Base-by-base conservation (phyloP, 2,329 filamentous ascomycete genomes). In the Talaromyces sp. region DNA sequence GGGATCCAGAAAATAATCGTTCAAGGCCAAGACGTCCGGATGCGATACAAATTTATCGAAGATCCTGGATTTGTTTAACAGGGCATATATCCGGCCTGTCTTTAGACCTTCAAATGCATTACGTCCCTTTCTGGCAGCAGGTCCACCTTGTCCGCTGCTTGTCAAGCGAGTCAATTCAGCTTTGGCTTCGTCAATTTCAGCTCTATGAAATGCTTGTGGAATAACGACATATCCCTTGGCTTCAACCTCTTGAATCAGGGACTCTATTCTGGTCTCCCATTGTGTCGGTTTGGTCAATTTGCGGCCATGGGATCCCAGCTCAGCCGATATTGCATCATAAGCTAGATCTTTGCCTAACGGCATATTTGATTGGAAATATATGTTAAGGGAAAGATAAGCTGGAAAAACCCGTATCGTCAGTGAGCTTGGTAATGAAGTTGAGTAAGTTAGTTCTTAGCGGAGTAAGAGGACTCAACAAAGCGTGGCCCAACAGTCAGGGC, bases 21-120 rank as follows among this genome's bases (percentile, higher is more conserved):
- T 58, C 23, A 58, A 58, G 3, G 56, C 56, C 16, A 58, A 33
- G 16, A 58, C 39, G 16, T 58, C 56, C 25, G 56, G 37, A 12
- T 58, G 56, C 12, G 39, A n/a, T 39, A 58, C 25, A 25, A 58
- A 58, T 58, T 58, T 58, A 35, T 58, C 56, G n/a, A 58, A 58
- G 11, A 58, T 12, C 25, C 56, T 58, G 2, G 56, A 58, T 16
- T 58, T 58, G 16, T 58, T 39, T 25, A 58, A 58, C 6, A 58
- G 56, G 16, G 56, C 16, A 46, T 58, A 58, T 58, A 58, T 46
- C 37, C 56, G 39, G 5, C 56, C 39, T 21, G 56, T 58, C 16
- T 33, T 35, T 2, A 25, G 25, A 5, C 56, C 56, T 23, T 58
- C 56, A 58, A 58, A 58, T 2, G 56, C 39, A 16, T 58, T 58